phyloP scores from a whole-genome alignment of 805 yeast genomes.

The Saturnispora besseyi region DNA sequence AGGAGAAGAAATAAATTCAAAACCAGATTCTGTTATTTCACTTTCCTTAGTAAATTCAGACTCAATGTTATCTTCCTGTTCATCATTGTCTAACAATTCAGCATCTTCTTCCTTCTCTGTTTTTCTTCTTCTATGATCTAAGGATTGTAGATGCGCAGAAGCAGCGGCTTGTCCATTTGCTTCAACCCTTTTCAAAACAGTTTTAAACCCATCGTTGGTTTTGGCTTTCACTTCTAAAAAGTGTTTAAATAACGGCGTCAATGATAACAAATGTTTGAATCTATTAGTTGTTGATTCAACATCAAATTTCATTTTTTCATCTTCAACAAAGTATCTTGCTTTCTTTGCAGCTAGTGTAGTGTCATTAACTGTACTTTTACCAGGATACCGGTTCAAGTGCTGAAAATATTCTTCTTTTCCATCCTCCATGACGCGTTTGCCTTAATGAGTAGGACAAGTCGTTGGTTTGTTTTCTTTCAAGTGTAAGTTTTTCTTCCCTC shows the following conservation, averaged over 20 bases:
- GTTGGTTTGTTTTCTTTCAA: background rate
- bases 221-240: constrained; percentile 58
- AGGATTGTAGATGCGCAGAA: constrained; percentile 8
- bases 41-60: constrained; percentile 12
- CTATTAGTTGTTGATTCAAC: constrained; percentile 54
- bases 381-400: background rate
- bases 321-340: constrained; percentile 25
- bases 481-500: background rate
- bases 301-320: constrained; percentile 33
- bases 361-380: background rate
- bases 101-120: constrained; percentile 76
- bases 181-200: constrained; percentile 38
- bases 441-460: background rate
- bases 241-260: constrained; percentile 59
- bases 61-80: constrained; percentile 8
- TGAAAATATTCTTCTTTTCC: background rate
- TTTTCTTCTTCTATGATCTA: constrained; percentile 47
- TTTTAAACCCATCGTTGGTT: constrained; percentile 47
- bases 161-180: constrained; percentile 5
- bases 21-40: constrained; percentile 21
- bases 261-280: constrained; percentile 55
- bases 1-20: constrained; percentile 54
- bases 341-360: background rate
- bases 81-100: constrained; percentile 47
- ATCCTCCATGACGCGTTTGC: background rate